Evolutionary conservation across 148 eudicot species (phyloP), one percentile per base, ranked within the genome.

Genomic region (Pouteria glomerata): DNA sequence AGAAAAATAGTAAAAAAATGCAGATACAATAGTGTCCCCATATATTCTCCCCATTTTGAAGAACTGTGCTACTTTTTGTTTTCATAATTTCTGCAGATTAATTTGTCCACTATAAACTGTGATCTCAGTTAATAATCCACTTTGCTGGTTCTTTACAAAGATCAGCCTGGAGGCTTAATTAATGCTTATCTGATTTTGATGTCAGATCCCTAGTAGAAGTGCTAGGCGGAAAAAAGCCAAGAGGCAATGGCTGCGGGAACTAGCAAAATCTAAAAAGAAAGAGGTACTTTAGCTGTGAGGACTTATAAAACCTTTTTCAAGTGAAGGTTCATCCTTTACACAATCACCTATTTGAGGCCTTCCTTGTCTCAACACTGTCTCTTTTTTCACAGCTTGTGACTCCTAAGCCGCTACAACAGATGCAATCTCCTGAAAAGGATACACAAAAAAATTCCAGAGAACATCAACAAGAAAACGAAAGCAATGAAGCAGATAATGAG

Each of bases 141-240:
- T 51, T 56, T 65, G 50, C 26, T 45, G 52, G 27, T n/a, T 44
- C 6, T 51, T 52, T 66, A 12, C 14, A 33, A 31, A 1, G 18
- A 53, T 50, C 44, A 63, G 39, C 15, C 37, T 50, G 30, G 14
- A 48, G 47, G 35, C 64, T 18, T n/a, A 21, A 30, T n/a, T 30
- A 57, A 37, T 23, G 18, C 52, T 62, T 48, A 29, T 16, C 27
- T 55, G 19, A 7, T 56, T 26, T 69, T 57, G 48, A 21, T 78
- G 34, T 29, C 80, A 92, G 98, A 72, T 42, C 55, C 80, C 87
- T 62, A 78, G 86, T 76, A 87, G 96, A 81, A 80, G 84, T 76
- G 75, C 96, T 63, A 66, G 80, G 65, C 79, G 97, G 44, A 89
- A 81, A 77, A 81, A 47, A 72, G 69, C 73, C 53, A 81, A 80